Base-by-base conservation (phyloP, 495 filamentous ascomycete species). In the Lentithecium fluviatile region DNA sequence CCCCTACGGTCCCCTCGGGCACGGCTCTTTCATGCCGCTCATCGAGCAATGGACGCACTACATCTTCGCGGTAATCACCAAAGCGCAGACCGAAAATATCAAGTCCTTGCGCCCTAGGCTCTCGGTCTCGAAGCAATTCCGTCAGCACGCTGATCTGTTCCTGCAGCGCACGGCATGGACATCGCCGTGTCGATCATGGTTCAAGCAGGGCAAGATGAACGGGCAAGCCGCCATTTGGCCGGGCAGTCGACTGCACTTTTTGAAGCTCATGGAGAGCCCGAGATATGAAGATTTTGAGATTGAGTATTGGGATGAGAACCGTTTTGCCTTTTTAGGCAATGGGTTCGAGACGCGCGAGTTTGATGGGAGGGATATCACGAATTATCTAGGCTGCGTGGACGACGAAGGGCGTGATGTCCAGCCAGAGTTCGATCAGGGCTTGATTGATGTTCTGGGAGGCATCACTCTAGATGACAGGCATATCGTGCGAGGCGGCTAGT, bases 241-340 rank as follows among this genome's bases (percentile, higher is more conserved):
- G 6, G 77, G 77, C 5, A 65, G 56, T 6, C 64, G 77, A 10
- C 62, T 77, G 21, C 70, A 74, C 56, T 78, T 75, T 59, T 65
- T 79, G 46, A 69, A 77, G 59, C 55, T 77, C 48, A 49, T 79
- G 72, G 57, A 64, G 48, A 21, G 54, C 21, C 70, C 73, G 29
- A 47, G 74, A 47, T 75, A 71, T 63, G 76, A 79, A 53, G 76
- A 78, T 52, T 78, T 68, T 58, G 70, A 75, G 20, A 73, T 77
- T 10, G 67, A 68, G 56, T 77, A 73, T 52, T 69, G 66, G 65
- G 69, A 69, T 46, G 60, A 62, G 23, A 76, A 76, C 58, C 36
- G 69, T 21, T 79, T 75, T 66, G 58, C 65, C 1, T 79, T 73
- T 49, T 49, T 78, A 60, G 77, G 77, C 8, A 79, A 78, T 65